phyloP scores from a whole-genome alignment of 306 rosid species.

The Corylus heterophylla region DNA sequence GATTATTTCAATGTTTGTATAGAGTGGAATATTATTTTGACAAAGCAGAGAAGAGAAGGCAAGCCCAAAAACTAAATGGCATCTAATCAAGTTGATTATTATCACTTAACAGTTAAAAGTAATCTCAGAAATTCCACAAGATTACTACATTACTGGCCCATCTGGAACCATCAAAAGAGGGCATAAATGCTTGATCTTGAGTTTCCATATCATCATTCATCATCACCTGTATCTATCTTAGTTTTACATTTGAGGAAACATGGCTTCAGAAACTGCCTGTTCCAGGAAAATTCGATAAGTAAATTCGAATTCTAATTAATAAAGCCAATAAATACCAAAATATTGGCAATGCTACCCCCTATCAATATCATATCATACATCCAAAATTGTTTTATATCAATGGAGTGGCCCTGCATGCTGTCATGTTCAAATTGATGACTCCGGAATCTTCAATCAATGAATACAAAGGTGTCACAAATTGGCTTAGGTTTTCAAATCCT shows the following conservation, averaged over 20 bases:
- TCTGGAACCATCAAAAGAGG: neutral
- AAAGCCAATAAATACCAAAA: neutral
- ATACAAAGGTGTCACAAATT: neutral
- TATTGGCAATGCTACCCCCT: neutral
- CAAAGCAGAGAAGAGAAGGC: too few species aligned
- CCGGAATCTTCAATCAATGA: neutral
- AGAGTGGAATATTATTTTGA: too few species aligned
- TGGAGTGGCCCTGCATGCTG: neutral
- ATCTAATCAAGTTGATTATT: too few species aligned
- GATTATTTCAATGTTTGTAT: too few species aligned
- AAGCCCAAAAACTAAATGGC: too few species aligned
- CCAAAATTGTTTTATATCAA: neutral
- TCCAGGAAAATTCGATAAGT: neutral
- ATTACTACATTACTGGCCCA: neutral
- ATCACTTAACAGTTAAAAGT: neutral
- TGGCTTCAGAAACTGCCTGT: neutral
- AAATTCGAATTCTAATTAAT: neutral
- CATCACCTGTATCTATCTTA: neutral
- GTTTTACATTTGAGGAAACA: neutral
- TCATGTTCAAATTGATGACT: neutral
- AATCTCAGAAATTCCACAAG: too few species aligned
- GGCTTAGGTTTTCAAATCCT: conserved; percentile 8
- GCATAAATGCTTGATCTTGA: neutral
- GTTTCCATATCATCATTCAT: neutral
- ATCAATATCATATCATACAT: neutral